Percentiles rank a stretch among this genome's conserved stretches.
Conservation (phyloP, 768 basidiomycete species). For the Tubosaeta brunneosetosa region DNA sequence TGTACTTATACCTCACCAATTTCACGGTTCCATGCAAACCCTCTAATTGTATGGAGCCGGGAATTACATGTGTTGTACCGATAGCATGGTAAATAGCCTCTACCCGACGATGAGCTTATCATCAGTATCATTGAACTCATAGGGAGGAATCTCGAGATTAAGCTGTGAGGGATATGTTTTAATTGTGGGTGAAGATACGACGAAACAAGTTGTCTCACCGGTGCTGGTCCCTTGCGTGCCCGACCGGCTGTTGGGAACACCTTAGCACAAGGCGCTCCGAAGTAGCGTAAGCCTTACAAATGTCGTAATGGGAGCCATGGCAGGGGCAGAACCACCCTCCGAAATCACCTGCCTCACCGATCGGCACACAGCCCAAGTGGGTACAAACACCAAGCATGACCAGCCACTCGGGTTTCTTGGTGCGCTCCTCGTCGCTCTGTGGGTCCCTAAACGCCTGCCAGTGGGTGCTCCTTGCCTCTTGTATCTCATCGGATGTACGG, state of each 20-base stretch:
- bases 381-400: slow-evolving; percentile 94
- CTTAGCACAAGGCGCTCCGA: slow-evolving; percentile 5
- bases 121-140: slow-evolving; percentile 85
- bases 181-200: slow-evolving; percentile 1
- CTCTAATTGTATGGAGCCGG: slow-evolving; percentile 22
- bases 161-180: slow-evolving; percentile 43
- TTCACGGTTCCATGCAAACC: slow-evolving; percentile 6
- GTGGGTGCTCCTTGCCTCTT: slow-evolving; percentile 81
- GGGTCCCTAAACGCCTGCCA: slow-evolving; percentile 92
- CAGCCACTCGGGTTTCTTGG: slow-evolving; percentile 95
- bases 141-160: slow-evolving; percentile 89
- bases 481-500: slow-evolving; percentile 85
- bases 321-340: slow-evolving; percentile 99
- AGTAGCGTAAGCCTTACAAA: slow-evolving; percentile 54
- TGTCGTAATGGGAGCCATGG: slow-evolving; percentile 98
- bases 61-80: slow-evolving; percentile 18
- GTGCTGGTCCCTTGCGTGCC: slow-evolving; percentile 93
- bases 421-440: slow-evolving; percentile 80
- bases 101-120: slow-evolving; percentile 86
- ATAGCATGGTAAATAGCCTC: slow-evolving; percentile 1
- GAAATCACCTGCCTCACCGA: slow-evolving; percentile 94
- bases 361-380: slow-evolving; percentile 97
- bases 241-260: slow-evolving; percentile 65
- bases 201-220: slow-evolving; percentile 47
- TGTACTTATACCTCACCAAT: not conserved